Conservation (phyloP, 1,139 yeast species). For the Suhomyces choctaworum region DNA sequence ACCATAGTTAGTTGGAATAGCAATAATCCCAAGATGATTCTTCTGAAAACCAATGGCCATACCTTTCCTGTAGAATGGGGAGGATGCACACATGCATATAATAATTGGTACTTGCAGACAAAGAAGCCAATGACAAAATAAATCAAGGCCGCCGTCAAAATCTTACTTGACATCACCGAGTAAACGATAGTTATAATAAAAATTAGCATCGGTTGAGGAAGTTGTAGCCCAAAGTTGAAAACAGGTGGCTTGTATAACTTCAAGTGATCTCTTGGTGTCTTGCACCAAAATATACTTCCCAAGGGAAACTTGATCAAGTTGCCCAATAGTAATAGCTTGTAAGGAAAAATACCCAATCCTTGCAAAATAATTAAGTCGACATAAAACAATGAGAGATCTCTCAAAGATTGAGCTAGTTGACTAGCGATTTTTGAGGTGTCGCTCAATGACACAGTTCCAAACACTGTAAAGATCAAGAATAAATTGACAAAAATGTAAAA, state of each 20-base stretch:
- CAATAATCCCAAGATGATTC: constrained; percentile 68
- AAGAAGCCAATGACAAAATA: constrained; percentile 75
- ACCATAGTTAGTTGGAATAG: constrained; percentile 89
- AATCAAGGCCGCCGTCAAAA: constrained; percentile 67
- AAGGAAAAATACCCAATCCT: constrained; percentile 79
- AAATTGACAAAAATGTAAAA: constrained; percentile 76
- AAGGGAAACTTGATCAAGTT: constrained; percentile 29
- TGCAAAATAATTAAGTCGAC: constrained; percentile 73
- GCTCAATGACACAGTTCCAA: constrained; percentile 76
- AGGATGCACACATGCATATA: constrained; percentile 80
- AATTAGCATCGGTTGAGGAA: constrained; percentile 79
- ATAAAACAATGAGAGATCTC: constrained; percentile 68
- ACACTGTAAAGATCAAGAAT: constrained; percentile 75
- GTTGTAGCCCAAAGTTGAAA: constrained; percentile 76
- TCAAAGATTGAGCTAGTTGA: constrained; percentile 68
- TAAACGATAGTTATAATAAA: constrained; percentile 74
- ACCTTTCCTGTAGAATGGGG: constrained; percentile 89
- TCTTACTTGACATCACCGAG: constrained; percentile 76
- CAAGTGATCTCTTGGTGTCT: constrained; percentile 67
- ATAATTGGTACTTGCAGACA: constrained; percentile 77
- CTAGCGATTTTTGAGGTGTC: constrained; percentile 76
- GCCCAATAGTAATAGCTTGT: constrained; percentile 58
- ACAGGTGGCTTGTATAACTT: constrained; percentile 74
- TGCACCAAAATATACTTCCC: constrained; percentile 19
- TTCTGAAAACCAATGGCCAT: constrained; percentile 78